These are phyloP conservation scores for Herpetomonas samuelpessoai DNA, from an alignment of 208 protist genomes.

Conservation along the genomic window DNA sequence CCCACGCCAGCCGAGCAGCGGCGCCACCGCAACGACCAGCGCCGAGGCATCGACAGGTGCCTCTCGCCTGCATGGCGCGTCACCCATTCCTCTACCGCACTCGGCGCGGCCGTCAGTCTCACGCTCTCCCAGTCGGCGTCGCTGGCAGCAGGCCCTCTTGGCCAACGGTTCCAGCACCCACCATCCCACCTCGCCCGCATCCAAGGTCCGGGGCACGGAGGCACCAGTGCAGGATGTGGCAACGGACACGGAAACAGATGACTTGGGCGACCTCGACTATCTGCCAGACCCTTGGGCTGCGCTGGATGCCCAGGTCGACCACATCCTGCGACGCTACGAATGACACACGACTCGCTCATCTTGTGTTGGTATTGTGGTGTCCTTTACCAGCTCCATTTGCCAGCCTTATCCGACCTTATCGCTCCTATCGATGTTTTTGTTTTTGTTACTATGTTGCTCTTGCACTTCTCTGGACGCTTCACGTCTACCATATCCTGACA, in stretches of 20 bases:
- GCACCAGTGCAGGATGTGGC: not conserved
- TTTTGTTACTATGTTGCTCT: too few relatives aligned
- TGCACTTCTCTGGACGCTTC: too few relatives aligned
- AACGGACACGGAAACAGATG: not conserved
- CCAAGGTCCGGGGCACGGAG: too few relatives aligned
- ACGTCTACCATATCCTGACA: too few relatives aligned
- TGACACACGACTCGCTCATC: constrained; percentile 7
- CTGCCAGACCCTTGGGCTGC: constrained; percentile 48
- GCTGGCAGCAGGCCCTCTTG: not conserved
- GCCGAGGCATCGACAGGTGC: too few relatives aligned
- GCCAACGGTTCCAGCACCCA: not conserved
- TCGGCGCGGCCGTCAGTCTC: not conserved
- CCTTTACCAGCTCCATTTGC: too few relatives aligned
- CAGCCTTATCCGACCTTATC: too few relatives aligned
- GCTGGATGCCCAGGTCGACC: constrained; percentile 61
- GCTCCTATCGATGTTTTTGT: too few relatives aligned
- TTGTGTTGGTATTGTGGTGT: too few relatives aligned
- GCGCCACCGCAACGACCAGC: not conserved
- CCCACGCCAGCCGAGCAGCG: not conserved
- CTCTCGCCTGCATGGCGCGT: not conserved
- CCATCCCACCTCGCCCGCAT: not conserved
- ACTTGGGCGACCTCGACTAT: constrained; percentile 2
- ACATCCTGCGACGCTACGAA: constrained; percentile 32
- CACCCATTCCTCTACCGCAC: not conserved
- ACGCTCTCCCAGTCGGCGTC: not conserved